Base-by-base conservation (phyloP, 345 rosid species). In the Syzygium grande region DNA sequence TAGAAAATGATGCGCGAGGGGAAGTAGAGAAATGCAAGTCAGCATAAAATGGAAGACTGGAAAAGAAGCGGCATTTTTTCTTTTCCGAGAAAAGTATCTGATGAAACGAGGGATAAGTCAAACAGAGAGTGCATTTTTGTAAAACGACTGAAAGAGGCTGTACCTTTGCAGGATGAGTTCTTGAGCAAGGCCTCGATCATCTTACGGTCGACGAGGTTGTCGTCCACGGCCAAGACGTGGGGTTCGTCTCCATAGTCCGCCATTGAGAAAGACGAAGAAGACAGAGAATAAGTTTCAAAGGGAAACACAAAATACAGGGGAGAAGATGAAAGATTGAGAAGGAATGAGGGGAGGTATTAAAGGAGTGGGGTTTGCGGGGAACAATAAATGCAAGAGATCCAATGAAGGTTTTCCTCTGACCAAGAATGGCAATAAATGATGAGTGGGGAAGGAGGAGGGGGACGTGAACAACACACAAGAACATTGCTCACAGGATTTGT, bases 141-240 rank as follows among this genome's bases (percentile, higher is more conserved):
- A 41, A 19, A 73, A 73, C 49, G 83, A 73, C 27, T 38, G 43
- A 43, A 41, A 43, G 14, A 73, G 79, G 30, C 34, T 21, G 17
- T 89, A 92, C 99, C 99, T 93, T 90, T 94, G 91, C 98, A 97
- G 87, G 95, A 93, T 49, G 95, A 96, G 88, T 91, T 94, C 88
- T 90, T 92, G 85, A 96, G 94, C 56, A 97, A 88, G 77, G 85
- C 93, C 89, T 97, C 98, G 6, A 95, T 92, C 13, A 97, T 91
- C 88, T 93, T 95, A 21, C 97, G 91, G 78, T 97, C 98, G 38
- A 95, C 79, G 15, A 97, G 92, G 87, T 92, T 97, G 87, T 97
- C 99, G 90, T 97, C 99, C 3, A 97, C 98, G 11, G 98, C 99
- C 88, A 97, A 90, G 89, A 95, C 97, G 92, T 95, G 98, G 46